These are phyloP conservation scores for Patellaria atrata DNA, from an alignment of 495 filamentous ascomycete species.

Conservation along the genomic window DNA sequence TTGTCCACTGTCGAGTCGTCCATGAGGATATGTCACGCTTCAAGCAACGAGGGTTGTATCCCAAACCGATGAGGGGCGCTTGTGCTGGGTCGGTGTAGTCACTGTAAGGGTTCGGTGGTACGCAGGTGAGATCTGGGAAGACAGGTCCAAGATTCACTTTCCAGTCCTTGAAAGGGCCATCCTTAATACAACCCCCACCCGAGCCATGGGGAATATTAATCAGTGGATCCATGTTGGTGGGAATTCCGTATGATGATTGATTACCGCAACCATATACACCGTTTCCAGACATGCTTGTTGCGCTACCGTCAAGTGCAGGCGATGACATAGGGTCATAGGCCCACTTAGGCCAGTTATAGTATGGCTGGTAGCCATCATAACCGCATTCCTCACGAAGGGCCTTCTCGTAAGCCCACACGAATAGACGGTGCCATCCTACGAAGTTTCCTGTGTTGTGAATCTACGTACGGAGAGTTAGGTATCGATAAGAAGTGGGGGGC, in stretches of 20 bases:
- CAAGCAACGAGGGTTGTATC: constrained; percentile 8
- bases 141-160: constrained; percentile 6
- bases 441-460: constrained; percentile 1
- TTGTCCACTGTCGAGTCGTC: too few species aligned
- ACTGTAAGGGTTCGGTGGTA: constrained; percentile 8
- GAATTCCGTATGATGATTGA: too few species aligned
- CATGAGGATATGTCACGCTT: constrained; percentile 9
- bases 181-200: constrained; percentile 6
- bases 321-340: background rate
- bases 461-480: too few species aligned
- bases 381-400: constrained; percentile 4
- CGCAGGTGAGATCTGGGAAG: background rate
- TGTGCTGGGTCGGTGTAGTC: too few species aligned
- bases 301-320: constrained; percentile 2
- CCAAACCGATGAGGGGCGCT: too few species aligned
- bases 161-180: constrained; percentile 7
- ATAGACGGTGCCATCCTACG: background rate
- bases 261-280: constrained; percentile 1
- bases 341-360: constrained; percentile 4
- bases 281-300: background rate
- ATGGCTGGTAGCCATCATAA: constrained; percentile 2
- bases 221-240: too few species aligned
- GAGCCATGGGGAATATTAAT: background rate
- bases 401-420: constrained; percentile 3
- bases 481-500: too few species aligned